Evolutionary conservation across 73 alveolate genomes (phyloP).

Genomic region (Stentor coeruleus): DNA sequence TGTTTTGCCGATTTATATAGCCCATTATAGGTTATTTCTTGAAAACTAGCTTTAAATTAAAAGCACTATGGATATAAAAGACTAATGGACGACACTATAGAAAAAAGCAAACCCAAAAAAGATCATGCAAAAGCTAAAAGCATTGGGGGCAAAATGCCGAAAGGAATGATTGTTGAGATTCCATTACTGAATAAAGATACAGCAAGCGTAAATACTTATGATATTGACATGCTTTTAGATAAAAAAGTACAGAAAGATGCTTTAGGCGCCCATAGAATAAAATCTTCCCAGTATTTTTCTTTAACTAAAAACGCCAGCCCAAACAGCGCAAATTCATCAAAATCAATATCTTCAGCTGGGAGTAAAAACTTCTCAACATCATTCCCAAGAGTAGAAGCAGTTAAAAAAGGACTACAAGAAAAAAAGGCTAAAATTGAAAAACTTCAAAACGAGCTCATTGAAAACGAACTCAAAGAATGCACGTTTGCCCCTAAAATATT

Average conservation of each 20-base stretch:
- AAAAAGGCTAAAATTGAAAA: not conserved
- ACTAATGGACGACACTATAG: too few relatives aligned
- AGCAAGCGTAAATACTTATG: not conserved
- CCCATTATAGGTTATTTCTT: too few relatives aligned
- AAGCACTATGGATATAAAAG: too few relatives aligned
- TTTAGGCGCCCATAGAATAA: not conserved
- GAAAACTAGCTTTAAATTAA: too few relatives aligned
- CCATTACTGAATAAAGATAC: slow-evolving; percentile 20
- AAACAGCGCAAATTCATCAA: not conserved
- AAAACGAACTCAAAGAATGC: slow-evolving; percentile 9
- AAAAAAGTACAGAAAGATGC: slow-evolving; percentile 20
- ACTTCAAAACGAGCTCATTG: not conserved
- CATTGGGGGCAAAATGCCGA: too few relatives aligned
- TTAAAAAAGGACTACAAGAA: not conserved
- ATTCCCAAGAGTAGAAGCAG: too few relatives aligned
- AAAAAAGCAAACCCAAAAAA: too few relatives aligned
- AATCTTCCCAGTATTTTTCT: not conserved
- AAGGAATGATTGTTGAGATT: too few relatives aligned
- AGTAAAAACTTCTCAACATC: not conserved
- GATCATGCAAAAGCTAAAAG: too few relatives aligned
- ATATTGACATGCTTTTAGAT: not conserved
- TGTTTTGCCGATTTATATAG: too few relatives aligned
- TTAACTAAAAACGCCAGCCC: not conserved
- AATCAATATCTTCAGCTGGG: not conserved
- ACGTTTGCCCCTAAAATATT: slow-evolving; percentile 1